These are phyloP conservation scores for Rhizopus stolonifer DNA, from an alignment of 371 early-diverging fungal genomes.

Conservation along the genomic window DNA sequence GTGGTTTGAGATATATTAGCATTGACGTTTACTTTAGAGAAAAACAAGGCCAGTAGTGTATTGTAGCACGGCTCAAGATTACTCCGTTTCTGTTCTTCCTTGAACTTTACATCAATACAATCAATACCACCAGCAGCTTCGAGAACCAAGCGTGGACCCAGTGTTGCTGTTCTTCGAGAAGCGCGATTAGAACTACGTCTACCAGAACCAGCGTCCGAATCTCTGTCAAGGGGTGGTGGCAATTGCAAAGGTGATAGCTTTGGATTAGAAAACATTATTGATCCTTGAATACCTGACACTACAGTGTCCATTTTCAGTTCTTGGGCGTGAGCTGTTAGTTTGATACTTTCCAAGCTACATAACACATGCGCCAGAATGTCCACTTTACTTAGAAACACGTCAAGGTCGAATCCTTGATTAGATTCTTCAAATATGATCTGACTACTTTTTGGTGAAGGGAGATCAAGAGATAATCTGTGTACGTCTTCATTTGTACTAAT, in stretches of 20 bases:
- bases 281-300: slow-evolving; percentile 39
- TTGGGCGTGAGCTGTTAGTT: slow-evolving; percentile 46
- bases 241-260: slow-evolving; percentile 32
- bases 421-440: background rate
- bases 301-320: slow-evolving; percentile 40
- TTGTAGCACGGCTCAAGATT: slow-evolving; percentile 1
- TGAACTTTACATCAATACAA: slow-evolving; percentile 31
- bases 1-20: slow-evolving; percentile 39
- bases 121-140: slow-evolving; percentile 47
- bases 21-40: slow-evolving; percentile 41
- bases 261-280: slow-evolving; percentile 50
- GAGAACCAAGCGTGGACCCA: slow-evolving; percentile 39
- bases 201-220: slow-evolving; percentile 52
- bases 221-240: slow-evolving; percentile 27
- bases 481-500: slow-evolving; percentile 21
- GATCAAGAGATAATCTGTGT: slow-evolving; percentile 7
- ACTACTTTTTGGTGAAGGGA: slow-evolving; percentile 1
- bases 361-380: slow-evolving; percentile 48
- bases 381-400: slow-evolving; percentile 28
- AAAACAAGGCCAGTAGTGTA: slow-evolving; percentile 33
- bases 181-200: slow-evolving; percentile 41
- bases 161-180: slow-evolving; percentile 13
- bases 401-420: slow-evolving; percentile 21
- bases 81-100: slow-evolving; percentile 23
- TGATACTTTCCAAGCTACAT: slow-evolving; percentile 35